Conservation (phyloP, 225 moss, liverwort and hornwort genomes). For the Anthoceros angustus region DNA sequence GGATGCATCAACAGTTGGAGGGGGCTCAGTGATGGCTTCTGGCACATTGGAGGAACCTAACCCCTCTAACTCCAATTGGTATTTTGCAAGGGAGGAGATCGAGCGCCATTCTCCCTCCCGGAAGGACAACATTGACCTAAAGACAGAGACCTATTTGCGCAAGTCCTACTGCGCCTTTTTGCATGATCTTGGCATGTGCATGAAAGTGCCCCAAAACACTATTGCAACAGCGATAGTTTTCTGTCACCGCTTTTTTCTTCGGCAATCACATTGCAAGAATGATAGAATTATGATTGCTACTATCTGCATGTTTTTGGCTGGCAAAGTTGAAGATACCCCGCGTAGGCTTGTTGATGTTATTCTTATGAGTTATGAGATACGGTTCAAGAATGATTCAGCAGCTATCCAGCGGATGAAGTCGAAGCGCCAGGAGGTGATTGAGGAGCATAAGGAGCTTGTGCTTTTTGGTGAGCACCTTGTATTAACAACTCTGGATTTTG, state of each 20-base stretch:
- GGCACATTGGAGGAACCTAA: constrained; percentile 5
- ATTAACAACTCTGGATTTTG: constrained; percentile 74
- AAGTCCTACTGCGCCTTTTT: constrained; percentile 9
- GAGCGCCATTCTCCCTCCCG: constrained; percentile 6
- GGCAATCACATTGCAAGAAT: constrained; percentile 84
- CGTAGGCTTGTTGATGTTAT: constrained; percentile 70
- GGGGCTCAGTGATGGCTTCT: not conserved
- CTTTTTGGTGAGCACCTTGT: constrained; percentile 75
- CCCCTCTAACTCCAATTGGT: constrained; percentile 8
- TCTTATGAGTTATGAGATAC: constrained; percentile 61
- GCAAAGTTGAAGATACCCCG: constrained; percentile 95
- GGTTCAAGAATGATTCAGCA: constrained; percentile 62
- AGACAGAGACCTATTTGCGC: constrained; percentile 9
- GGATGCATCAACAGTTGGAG: not conserved
- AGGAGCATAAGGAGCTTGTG: constrained; percentile 79
- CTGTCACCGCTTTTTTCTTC: constrained; percentile 90
- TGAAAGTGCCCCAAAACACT: constrained; percentile 54
- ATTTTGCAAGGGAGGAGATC: constrained; percentile 9
- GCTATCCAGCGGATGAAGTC: constrained; percentile 59
- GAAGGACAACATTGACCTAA: constrained; percentile 7
- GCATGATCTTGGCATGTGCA: constrained; percentile 7
- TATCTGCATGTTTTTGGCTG: constrained; percentile 94
- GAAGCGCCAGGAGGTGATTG: constrained; percentile 64
- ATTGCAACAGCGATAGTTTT: constrained; percentile 95
- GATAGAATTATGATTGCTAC: constrained; percentile 88